phyloP scores from a whole-genome alignment of 371 early-diverging fungal genomes.

The Mucor piriformis region DNA sequence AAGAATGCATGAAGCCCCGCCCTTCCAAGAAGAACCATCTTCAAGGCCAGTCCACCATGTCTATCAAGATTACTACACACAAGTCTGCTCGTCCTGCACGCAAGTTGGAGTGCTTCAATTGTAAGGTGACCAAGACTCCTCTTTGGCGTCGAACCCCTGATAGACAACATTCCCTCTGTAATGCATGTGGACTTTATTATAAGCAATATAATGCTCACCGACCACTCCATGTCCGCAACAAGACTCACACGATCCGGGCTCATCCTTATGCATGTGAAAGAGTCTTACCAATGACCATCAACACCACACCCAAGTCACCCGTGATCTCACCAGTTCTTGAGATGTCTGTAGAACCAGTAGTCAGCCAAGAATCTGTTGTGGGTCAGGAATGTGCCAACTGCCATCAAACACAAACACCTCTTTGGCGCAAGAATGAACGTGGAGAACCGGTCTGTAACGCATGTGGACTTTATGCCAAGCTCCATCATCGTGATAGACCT shows the following conservation, averaged over 20 bases:
- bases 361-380: background rate
- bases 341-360: background rate
- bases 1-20: conserved; percentile 16
- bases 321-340: background rate
- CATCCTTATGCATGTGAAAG: conserved; percentile 30
- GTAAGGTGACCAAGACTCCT: conserved; percentile 78
- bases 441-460: conserved; percentile 91
- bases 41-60: conserved; percentile 29
- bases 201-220: conserved; percentile 75
- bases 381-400: conserved; percentile 77
- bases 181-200: conserved; percentile 83
- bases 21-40: conserved; percentile 23
- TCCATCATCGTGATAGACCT: conserved; percentile 35
- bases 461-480: conserved; percentile 78
- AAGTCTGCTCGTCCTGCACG: conserved; percentile 48
- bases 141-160: conserved; percentile 86
- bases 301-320: conserved; percentile 1
- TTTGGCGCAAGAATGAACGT: conserved; percentile 86
- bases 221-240: conserved; percentile 66
- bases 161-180: conserved; percentile 76
- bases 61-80: conserved; percentile 26
- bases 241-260: conserved; percentile 37
- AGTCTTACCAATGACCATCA: conserved; percentile 17
- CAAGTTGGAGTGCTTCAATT: conserved; percentile 78
- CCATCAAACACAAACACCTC: conserved; percentile 83